phyloP scores from a whole-genome alignment of 2,329 filamentous ascomycete genomes.

The Nannizzia gypsea region DNA sequence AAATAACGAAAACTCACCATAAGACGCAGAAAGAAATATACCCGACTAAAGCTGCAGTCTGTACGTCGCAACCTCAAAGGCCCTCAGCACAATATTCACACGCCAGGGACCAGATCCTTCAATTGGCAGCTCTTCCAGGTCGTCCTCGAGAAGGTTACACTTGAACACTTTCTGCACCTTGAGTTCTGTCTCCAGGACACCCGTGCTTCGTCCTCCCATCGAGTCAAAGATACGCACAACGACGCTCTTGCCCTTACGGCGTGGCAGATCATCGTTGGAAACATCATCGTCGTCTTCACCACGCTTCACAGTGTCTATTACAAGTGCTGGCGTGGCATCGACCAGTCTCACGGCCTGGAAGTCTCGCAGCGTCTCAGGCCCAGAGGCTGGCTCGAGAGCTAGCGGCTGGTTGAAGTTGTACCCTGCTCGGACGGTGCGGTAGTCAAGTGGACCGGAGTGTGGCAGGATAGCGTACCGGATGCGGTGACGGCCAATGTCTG shows the following conservation, averaged over 20 bases:
- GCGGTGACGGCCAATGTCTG: slow-evolving; percentile 81
- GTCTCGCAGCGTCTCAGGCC: slow-evolving; percentile 14
- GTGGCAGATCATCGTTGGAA: slow-evolving; percentile 46
- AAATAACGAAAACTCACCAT: neutral
- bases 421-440: slow-evolving; percentile 66
- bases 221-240: slow-evolving; percentile 81
- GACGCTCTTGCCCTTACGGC: slow-evolving; percentile 62
- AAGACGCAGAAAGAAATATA: neutral
- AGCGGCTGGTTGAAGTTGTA: slow-evolving; percentile 86
- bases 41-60: slow-evolving; percentile 45
- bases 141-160: slow-evolving; percentile 81
- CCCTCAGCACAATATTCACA: slow-evolving; percentile 54
- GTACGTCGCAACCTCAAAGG: slow-evolving; percentile 79
- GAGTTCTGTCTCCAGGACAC: slow-evolving; percentile 55
- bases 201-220: slow-evolving; percentile 67
- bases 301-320: slow-evolving; percentile 85
- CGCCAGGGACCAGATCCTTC: slow-evolving; percentile 25
- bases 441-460: slow-evolving; percentile 59
- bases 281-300: slow-evolving; percentile 75
- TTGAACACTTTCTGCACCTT: slow-evolving; percentile 66
- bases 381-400: slow-evolving; percentile 38
- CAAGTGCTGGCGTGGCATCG: slow-evolving; percentile 52
- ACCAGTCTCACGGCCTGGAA: slow-evolving; percentile 54
- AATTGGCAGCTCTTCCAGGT: slow-evolving; percentile 55
- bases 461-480: slow-evolving; percentile 88